Base-by-base conservation (phyloP, 345 rosid genomes). In the Arabidopsis suecica region DNA sequence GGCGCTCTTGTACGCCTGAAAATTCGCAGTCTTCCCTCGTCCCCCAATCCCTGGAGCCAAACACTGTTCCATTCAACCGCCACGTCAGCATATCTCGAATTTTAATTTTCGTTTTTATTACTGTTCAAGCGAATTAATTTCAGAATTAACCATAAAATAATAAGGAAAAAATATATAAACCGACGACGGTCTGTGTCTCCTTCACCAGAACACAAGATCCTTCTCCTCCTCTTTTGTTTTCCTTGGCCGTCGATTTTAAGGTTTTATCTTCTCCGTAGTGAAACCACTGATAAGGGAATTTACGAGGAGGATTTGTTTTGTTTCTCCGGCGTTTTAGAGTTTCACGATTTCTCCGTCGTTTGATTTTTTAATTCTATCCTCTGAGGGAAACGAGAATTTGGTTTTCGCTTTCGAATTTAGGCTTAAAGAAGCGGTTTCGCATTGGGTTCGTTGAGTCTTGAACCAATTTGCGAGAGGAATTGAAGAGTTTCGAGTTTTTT, bases 31-130 rank as follows among this genome's bases (percentile, higher is more conserved):
- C 78, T 78, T 78, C 78, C 78, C 81, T 72, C 82, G 76, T 51
- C n/a, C 76, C 83, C 73, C 50, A 79, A 69, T 71, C 56, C 72
- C 47, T 79, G 40, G 84, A 84, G 80, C 87, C 73, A 72, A 79
- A 65, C 82, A 79, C 78, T 76, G 77, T 60, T 51, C 41, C 41
- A 49, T 45, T 22, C 18, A 36, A 0, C 55, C 23, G 64, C 68
- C 79, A 79, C 72, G 72, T 79, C 72, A 79, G 13, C 82, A 64
- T 37, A 25, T 50, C 51, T 34, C 42, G 53, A 49, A 23, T 58
- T 30, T 12, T 34, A 65, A 49, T 42, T 13, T 41, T 57, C 55
- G 30, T 28, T 56, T 56, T 37, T 20, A 40, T 36, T 5, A 49
- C 30, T 22, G 2, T 49, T 62, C 9, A 58, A 1, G n/a, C 36